Evolutionary conservation across 768 basidiomycete genomes (phyloP).

Genomic region (Xerocomus spinulosus): DNA sequence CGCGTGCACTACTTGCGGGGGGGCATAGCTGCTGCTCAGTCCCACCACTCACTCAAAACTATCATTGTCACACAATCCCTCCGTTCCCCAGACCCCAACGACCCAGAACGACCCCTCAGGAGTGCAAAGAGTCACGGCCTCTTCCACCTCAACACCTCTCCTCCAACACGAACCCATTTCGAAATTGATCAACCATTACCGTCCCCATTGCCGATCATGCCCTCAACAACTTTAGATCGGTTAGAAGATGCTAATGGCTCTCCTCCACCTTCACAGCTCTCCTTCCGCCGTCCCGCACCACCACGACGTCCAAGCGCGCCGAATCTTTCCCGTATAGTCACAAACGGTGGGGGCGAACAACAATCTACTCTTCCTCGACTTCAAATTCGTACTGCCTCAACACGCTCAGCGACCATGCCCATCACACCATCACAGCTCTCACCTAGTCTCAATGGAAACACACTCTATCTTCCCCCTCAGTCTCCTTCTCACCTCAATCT

Average conservation of each 20-base stretch:
- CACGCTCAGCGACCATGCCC: conserved; percentile 58
- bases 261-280: conserved; percentile 60
- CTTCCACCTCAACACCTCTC: conserved; percentile 63
- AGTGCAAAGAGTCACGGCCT: conserved; percentile 44
- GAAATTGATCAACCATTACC: conserved; percentile 53
- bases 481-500: conserved; percentile 63
- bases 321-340: conserved; percentile 57
- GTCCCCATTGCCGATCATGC: conserved; percentile 57
- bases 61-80: conserved; percentile 37
- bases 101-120: conserved; percentile 20
- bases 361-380: conserved; percentile 48
- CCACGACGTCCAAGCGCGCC: conserved; percentile 60
- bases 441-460: conserved; percentile 17
- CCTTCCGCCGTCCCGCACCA: conserved; percentile 48
- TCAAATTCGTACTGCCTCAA: conserved; percentile 54
- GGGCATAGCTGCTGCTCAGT: conserved; percentile 59
- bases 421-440: conserved; percentile 31
- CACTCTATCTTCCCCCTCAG: conserved; percentile 28
- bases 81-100: conserved; percentile 12
- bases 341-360: conserved; percentile 46
- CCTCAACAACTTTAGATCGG: conserved; percentile 39
- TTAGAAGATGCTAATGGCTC: conserved; percentile 50
- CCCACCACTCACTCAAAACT: conserved; percentile 51
- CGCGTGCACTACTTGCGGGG: conserved; percentile 67
- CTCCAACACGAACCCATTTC: conserved; percentile 48